These are phyloP conservation scores for Diaporthe citri DNA, from an alignment of 2,329 filamentous ascomycete genomes.

Conservation along the genomic window DNA sequence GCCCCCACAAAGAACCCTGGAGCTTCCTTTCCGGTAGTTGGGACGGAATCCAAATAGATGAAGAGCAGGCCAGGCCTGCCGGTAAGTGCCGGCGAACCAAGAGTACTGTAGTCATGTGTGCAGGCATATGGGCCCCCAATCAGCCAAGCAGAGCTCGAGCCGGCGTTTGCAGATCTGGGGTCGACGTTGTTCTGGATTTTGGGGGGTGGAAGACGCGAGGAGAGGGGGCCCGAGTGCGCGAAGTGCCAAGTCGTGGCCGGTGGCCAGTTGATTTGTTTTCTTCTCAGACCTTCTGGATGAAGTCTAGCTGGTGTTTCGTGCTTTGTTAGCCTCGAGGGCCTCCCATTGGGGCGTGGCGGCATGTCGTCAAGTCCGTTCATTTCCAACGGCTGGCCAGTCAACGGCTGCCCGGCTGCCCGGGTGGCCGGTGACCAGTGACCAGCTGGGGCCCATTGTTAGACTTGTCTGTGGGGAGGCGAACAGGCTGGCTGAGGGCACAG, in stretches of 20 bases:
- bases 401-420: background rate
- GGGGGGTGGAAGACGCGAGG: background rate
- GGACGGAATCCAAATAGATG: conserved; percentile 8
- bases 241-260: background rate
- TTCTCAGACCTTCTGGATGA: conserved; percentile 10
- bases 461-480: background rate
- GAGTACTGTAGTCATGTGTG: background rate
- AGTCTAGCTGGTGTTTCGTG: conserved; percentile 8
- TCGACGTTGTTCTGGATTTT: conserved; percentile 15
- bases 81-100: background rate
- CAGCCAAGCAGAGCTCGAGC: background rate
- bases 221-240: background rate
- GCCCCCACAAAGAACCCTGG: background rate
- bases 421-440: background rate
- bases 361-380: conserved; percentile 6
- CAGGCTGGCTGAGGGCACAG: background rate
- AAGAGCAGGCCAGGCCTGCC: background rate
- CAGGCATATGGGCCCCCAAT: background rate
- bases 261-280: background rate
- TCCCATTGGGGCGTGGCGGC: conserved; percentile 6
- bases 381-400: conserved; percentile 17
- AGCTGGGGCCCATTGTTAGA: background rate
- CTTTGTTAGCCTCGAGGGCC: background rate
- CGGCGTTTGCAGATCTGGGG: conserved; percentile 27
- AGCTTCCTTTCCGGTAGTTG: conserved; percentile 25